A percentile compares a stretch with the other conserved stretches of the same genome.
Conservation (phyloP, 495 filamentous ascomycete species). For the Aspergillus ellipticus region DNA sequence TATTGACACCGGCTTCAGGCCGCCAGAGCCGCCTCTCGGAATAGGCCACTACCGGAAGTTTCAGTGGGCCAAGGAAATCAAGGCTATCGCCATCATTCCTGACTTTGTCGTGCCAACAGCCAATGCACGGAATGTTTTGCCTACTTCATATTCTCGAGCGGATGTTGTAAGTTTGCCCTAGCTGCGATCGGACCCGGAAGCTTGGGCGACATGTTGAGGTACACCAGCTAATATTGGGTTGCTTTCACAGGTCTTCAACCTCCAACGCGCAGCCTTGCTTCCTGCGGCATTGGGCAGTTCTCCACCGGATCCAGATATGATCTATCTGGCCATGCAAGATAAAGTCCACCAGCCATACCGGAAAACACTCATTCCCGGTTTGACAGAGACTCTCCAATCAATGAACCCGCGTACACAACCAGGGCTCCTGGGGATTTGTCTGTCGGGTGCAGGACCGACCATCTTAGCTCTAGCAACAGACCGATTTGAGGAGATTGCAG, state of each 20-base stretch:
- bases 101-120: conserved; percentile 91
- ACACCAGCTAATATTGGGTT: not conserved
- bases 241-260: conserved; percentile 71
- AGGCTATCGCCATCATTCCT: conserved; percentile 89
- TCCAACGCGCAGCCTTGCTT: conserved; percentile 85
- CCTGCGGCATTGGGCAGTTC: conserved; percentile 79
- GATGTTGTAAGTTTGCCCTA: conserved; percentile 61
- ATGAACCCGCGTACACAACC: conserved; percentile 81
- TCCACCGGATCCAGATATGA: conserved; percentile 87
- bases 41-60: conserved; percentile 95
- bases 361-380: conserved; percentile 79
- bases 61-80: conserved; percentile 86
- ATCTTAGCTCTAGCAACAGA: conserved; percentile 87
- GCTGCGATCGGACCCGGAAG: not conserved
- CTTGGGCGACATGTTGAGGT: not conserved
- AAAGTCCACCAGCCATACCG: conserved; percentile 95
- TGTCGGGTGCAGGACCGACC: conserved; percentile 90
- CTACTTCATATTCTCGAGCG: conserved; percentile 65
- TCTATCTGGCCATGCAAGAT: conserved; percentile 96
- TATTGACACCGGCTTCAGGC: conserved; percentile 75
- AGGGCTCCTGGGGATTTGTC: conserved; percentile 85
- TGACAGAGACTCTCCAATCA: conserved; percentile 83
- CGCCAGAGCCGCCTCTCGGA: conserved; percentile 80
- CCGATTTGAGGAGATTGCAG: conserved; percentile 81
- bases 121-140: conserved; percentile 78